Evolutionary conservation across 164 flowering plant genomes (phyloP).

Genomic region (Dillenia suffruticosa): DNA sequence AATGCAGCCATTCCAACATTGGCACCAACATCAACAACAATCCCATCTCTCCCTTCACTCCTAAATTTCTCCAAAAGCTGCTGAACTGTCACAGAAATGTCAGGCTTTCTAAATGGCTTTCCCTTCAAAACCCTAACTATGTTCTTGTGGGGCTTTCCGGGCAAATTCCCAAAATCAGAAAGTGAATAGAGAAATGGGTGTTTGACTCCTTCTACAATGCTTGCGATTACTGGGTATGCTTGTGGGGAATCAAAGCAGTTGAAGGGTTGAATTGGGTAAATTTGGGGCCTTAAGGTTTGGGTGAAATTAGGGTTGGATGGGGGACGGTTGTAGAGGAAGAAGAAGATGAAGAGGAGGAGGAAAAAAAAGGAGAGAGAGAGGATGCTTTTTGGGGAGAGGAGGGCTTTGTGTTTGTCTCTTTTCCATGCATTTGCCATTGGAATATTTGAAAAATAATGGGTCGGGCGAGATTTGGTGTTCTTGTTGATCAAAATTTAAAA

Average conservation of each 20-base stretch:
- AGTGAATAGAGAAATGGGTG: constrained; percentile 82
- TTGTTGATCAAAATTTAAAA: too few relatives aligned
- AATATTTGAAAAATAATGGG: not conserved
- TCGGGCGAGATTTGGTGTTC: not conserved
- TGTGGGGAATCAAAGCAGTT: constrained; percentile 70
- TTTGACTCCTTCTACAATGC: constrained; percentile 71
- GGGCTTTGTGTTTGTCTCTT: constrained; percentile 43
- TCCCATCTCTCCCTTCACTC: constrained; percentile 35
- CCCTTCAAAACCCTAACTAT: constrained; percentile 71
- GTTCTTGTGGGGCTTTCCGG: constrained; percentile 93
- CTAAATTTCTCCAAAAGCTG: constrained; percentile 49
- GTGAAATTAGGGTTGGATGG: constrained; percentile 20
- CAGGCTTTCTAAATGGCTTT: constrained; percentile 77
- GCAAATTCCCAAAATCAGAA: constrained; percentile 73
- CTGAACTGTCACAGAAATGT: constrained; percentile 63
- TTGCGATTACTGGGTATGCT: constrained; percentile 84
- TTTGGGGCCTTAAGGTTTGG: not conserved
- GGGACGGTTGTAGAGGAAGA: constrained; percentile 34
- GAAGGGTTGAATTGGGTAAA: constrained; percentile 49
- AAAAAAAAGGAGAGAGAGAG: constrained; percentile 44
- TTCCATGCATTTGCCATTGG: constrained; percentile 96
- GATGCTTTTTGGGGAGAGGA: constrained; percentile 37
- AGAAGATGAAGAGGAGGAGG: constrained; percentile 50
- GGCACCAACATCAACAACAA: constrained; percentile 89
- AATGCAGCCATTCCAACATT: constrained; percentile 97